These are phyloP conservation scores for Fonsecaea multimorphosa DNA, from an alignment of 2,329 filamentous ascomycete genomes.

Conservation along the genomic window DNA sequence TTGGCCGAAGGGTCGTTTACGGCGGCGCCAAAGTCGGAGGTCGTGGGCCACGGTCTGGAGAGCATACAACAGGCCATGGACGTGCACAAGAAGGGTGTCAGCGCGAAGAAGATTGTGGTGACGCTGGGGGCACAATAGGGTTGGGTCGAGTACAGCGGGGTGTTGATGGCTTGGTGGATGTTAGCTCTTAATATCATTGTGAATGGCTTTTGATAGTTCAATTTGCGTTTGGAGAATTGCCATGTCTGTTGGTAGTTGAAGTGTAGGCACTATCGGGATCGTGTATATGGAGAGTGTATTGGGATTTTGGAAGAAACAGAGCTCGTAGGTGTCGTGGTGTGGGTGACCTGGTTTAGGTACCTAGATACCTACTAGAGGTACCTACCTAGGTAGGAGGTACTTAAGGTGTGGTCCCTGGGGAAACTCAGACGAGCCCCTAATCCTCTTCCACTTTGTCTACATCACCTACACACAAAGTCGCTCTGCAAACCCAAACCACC, in stretches of 20 bases:
- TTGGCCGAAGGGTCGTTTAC: constrained; percentile 47
- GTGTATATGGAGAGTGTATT: too few species aligned
- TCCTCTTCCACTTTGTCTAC: background rate
- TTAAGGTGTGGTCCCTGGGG: background rate
- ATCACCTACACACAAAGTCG: background rate
- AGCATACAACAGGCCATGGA: constrained; percentile 52
- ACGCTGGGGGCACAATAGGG: constrained; percentile 8
- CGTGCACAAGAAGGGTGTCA: constrained; percentile 48
- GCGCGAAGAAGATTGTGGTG: constrained; percentile 53
- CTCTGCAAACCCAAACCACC: background rate
- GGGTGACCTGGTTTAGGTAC: too few species aligned
- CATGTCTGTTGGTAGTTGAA: too few species aligned
- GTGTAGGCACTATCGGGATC: too few species aligned
- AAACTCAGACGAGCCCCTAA: background rate
- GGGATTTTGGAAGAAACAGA: too few species aligned
- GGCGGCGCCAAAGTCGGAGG: constrained; percentile 48
- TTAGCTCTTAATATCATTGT: too few species aligned
- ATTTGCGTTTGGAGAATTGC: too few species aligned
- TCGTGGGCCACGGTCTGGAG: constrained; percentile 53
- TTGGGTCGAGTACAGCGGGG: background rate
- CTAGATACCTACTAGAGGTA: too few species aligned
- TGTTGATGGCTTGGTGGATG: background rate
- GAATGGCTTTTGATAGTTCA: too few species aligned
- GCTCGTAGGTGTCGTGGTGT: background rate
- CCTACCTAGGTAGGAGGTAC: too few species aligned